Conservation (phyloP, 208 protist genomes). For the Trypanosoma platydactyli region DNA sequence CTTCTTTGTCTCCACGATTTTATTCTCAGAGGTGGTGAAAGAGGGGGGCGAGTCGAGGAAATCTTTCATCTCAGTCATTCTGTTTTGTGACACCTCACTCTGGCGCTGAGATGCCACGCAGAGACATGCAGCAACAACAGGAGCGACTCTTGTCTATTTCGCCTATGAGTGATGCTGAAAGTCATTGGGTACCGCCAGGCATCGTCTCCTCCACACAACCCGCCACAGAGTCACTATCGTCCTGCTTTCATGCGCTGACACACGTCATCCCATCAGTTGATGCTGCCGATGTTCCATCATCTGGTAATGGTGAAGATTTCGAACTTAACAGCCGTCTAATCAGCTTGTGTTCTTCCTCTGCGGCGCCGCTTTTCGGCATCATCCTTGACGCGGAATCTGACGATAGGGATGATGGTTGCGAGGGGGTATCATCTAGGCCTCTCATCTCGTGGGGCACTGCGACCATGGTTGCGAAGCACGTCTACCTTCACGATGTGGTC, state of each 20-base stretch:
- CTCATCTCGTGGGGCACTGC: conserved; percentile 7
- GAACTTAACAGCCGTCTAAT: background rate
- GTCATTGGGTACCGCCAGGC: background rate
- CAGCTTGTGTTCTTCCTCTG: background rate
- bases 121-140: background rate
- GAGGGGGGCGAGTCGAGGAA: background rate
- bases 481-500: conserved; percentile 14
- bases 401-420: background rate
- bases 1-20: background rate
- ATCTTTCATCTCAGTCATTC: background rate
- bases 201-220: background rate
- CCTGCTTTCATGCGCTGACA: background rate
- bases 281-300: no score
- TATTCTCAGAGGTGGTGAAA: background rate
- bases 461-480: background rate
- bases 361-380: background rate
- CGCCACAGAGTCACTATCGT: background rate
- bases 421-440: background rate
- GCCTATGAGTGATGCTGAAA: background rate
- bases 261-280: no score
- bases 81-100: background rate
- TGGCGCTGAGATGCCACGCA: background rate
- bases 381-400: background rate
- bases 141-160: conserved; percentile 11
- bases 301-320: no score